These are phyloP conservation scores for Medicago arabica DNA, from an alignment of 306 rosid species.

Conservation along the genomic window DNA sequence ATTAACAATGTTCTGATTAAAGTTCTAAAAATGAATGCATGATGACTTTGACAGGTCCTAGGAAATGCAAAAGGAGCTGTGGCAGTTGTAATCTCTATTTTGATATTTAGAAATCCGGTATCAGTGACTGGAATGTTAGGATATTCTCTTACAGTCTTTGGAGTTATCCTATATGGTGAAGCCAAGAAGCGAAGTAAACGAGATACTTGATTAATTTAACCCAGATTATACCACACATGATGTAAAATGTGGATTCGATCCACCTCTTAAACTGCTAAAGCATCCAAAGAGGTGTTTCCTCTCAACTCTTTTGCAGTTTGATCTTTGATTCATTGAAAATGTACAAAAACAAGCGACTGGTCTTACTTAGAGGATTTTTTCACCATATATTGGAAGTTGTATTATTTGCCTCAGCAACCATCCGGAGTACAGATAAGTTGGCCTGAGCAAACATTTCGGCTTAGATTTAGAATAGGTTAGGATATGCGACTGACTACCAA, in stretches of 20 bases:
- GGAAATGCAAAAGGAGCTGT: constrained; percentile 79
- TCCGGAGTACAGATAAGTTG: neutral
- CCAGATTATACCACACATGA: constrained; percentile 2
- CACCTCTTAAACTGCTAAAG: neutral
- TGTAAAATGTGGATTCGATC: constrained; percentile 24
- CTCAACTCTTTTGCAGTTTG: neutral
- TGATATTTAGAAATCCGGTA: constrained; percentile 67
- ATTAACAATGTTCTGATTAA: constrained; percentile 8
- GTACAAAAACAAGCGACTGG: neutral
- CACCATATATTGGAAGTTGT: neutral
- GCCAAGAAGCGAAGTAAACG: constrained; percentile 55
- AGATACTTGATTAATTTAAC: constrained; percentile 21
- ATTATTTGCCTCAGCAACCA: neutral
- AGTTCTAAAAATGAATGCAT: neutral
- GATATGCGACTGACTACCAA: neutral
- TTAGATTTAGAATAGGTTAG: neutral
- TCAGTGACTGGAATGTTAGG: constrained; percentile 69
- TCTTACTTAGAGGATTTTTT: neutral
- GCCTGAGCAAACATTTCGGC: neutral
- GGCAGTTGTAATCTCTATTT: constrained; percentile 69
- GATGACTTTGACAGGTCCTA: constrained; percentile 50
- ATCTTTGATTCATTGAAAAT: neutral
- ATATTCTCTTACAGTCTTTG: constrained; percentile 63
- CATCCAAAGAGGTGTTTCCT: neutral
- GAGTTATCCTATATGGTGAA: constrained; percentile 68